Evolutionary conservation across 306 rosid genomes (phyloP).

Genomic region (Sechiopsis laciniata): DNA sequence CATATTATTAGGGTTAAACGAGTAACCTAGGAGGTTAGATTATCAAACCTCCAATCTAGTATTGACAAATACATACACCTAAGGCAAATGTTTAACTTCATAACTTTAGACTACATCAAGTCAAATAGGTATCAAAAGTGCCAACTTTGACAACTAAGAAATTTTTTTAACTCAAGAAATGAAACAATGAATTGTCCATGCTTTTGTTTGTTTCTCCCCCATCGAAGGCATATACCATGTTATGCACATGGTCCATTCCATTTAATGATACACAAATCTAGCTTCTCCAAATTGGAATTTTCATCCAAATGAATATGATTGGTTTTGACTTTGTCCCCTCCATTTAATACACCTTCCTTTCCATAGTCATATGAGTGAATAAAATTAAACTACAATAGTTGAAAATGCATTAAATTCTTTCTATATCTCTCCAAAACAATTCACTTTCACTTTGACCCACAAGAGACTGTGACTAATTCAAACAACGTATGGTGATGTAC

Average conservation of each 20-base stretch:
- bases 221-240: neutral
- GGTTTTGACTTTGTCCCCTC: slow-evolving; percentile 22
- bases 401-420: neutral
- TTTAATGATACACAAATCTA: neutral
- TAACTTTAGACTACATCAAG: too few relatives aligned
- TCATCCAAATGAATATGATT: slow-evolving; percentile 21
- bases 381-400: neutral
- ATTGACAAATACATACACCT: neutral
- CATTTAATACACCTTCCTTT: neutral
- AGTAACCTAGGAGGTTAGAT: neutral
- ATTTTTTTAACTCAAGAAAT: neutral
- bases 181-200: neutral
- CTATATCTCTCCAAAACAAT: neutral
- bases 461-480: neutral
- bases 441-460: slow-evolving; percentile 10
- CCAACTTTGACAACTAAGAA: neutral
- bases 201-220: slow-evolving; percentile 11
- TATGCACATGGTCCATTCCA: slow-evolving; percentile 19
- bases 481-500: neutral
- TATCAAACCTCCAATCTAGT: neutral
- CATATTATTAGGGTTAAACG: too few relatives aligned
- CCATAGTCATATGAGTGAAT: neutral
- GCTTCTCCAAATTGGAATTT: slow-evolving; percentile 1
- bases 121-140: neutral
- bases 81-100: neutral